Evolutionary conservation across 768 basidiomycete species (phyloP).

Genomic region (Heimioporus sp.): DNA sequence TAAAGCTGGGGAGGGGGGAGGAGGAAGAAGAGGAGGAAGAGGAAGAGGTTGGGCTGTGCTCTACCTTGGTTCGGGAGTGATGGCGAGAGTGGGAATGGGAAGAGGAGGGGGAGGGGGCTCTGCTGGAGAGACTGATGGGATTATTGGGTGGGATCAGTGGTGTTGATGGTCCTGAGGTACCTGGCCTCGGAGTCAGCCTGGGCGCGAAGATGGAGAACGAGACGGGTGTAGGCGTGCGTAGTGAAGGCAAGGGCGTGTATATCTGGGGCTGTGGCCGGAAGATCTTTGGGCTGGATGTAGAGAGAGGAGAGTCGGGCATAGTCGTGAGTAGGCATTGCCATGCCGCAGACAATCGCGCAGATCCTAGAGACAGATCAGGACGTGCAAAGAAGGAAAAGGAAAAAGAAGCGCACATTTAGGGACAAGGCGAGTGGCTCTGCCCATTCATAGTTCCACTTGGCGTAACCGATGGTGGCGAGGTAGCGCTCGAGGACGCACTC

Average conservation of each 20-base stretch:
- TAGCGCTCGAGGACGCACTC: slow-evolving; percentile 71
- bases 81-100: slow-evolving; percentile 34
- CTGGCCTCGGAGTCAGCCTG: slow-evolving; percentile 67
- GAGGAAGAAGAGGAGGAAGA: slow-evolving; percentile 15
- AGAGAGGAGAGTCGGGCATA: slow-evolving; percentile 60
- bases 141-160: slow-evolving; percentile 19
- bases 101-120: slow-evolving; percentile 63
- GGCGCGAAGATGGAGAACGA: slow-evolving; percentile 72
- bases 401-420: slow-evolving; percentile 55
- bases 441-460: slow-evolving; percentile 54
- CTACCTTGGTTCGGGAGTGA: slow-evolving; percentile 39
- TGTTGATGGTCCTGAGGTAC: slow-evolving; percentile 14
- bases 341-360: slow-evolving; percentile 77
- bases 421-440: slow-evolving; percentile 63
- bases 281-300: slow-evolving; percentile 54
- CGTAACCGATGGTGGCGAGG: slow-evolving; percentile 70
- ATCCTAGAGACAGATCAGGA: slow-evolving; percentile 50
- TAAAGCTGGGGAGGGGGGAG: slow-evolving; percentile 15
- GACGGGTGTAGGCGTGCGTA: slow-evolving; percentile 74
- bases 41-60: slow-evolving; percentile 19
- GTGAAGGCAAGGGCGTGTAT: slow-evolving; percentile 56
- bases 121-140: slow-evolving; percentile 47
- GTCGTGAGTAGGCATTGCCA: slow-evolving; percentile 74
- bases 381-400: background rate
- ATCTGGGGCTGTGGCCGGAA: slow-evolving; percentile 36